A percentile compares a stretch with the other conserved stretches of the same genome.
Evolutionary conservation across 345 rosid species (phyloP).

Genomic region (Euphorbia lathyris): DNA sequence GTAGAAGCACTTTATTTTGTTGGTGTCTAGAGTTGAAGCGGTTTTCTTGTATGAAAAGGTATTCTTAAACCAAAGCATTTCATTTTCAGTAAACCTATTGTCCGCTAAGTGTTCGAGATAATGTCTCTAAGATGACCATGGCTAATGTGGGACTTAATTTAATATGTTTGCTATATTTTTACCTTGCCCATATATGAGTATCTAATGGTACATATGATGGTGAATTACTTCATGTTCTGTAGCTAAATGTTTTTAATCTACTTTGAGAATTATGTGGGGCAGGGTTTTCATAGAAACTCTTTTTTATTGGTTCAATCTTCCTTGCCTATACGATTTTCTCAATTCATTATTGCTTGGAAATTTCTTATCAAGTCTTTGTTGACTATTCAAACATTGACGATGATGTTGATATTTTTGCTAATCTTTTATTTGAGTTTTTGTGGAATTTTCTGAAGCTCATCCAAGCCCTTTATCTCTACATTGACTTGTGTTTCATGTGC

Average conservation of each 20-base stretch:
- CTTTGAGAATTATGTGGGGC: background rate
- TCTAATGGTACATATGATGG: too few relatives aligned
- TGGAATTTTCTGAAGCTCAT: background rate
- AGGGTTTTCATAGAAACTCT: background rate
- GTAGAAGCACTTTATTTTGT: too few relatives aligned
- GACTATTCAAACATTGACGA: background rate
- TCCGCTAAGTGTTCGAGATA: background rate
- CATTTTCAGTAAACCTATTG: background rate
- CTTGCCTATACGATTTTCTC: background rate
- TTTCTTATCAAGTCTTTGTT: background rate
- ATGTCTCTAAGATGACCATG: background rate
- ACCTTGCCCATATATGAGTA: too few relatives aligned
- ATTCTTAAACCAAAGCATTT: background rate
- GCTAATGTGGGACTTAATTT: too few relatives aligned
- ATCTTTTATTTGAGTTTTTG: too few relatives aligned
- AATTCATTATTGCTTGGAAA: background rate
- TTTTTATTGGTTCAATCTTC: background rate
- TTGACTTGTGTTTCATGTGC: background rate
- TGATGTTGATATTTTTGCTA: background rate
- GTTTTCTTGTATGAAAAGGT: background rate
- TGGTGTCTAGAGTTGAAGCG: too few relatives aligned
- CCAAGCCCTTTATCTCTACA: background rate
- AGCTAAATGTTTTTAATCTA: background rate
- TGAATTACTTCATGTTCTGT: background rate
- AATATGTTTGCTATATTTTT: too few relatives aligned